Base-by-base conservation (phyloP, 805 yeast genomes). In the Candida nemodendra region DNA sequence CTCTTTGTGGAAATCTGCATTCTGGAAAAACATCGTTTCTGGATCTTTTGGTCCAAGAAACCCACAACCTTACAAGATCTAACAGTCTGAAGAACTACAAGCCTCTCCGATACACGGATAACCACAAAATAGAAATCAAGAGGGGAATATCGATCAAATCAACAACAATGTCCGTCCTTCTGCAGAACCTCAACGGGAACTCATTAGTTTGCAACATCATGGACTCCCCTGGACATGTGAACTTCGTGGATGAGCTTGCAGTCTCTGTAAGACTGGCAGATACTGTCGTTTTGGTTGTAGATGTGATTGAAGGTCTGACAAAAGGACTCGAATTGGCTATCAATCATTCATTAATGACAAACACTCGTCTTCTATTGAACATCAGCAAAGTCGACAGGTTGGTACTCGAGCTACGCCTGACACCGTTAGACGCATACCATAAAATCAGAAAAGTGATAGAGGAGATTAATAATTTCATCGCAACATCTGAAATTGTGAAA, bases 171-270 rank as follows among this genome's bases (percentile, higher is more conserved):
- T 66, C 91, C 0, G 48, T 86, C 8, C 56, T 90, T 5, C 57
- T 82, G 12, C 75, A 73, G 0, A 77, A 78, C 53, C 44, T 76
- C 19, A 61, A 57, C 11, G 74, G 69, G 1, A 76, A 74, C 44
- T 81, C 95, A 0, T 61, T 65, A 13, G 75, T 77, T 0, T 51
- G 81, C 15, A 86, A 84, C 52, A 44, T 90, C 1, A 47, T 88
- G 1, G 99, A 95, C 53, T 69, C 95, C 0, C 99, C 99, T 0
- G 99, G 99, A 0, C 98, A 93, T 60, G 74, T 76, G 0, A 81
- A 88, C 53, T 93, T 93, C 53, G 63, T 69, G 19, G 96, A 88
- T 54, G 97, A 93, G 49, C 62, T 78, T 4, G 70, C 77, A 0
- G 71, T 76, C 0, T 73, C 84, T 0, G 58, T 80, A 8, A 59